Base-by-base conservation (phyloP, 2,329 filamentous ascomycete genomes). In the Monosporascus sp. region DNA sequence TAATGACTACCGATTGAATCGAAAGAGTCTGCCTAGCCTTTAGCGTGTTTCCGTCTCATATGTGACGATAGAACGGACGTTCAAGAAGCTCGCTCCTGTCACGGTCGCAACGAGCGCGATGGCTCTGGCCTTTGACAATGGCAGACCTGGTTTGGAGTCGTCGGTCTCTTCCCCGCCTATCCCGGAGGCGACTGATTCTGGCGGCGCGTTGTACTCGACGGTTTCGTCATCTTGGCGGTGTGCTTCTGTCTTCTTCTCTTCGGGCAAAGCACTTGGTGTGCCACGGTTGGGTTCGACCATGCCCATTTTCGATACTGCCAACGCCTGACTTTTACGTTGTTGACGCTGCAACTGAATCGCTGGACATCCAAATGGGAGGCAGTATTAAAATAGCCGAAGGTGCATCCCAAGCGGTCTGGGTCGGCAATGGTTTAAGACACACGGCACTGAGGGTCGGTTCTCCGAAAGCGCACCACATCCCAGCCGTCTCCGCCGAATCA, bases 1-100 rank as follows among this genome's bases (percentile, higher is more conserved):
- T 80, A 56, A 86, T 85, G 54, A 86, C 80, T 4, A 82, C 77
- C 2, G 79, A 73, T 63, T 86, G 83, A 3, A 77, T 74, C 2
- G 79, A 81, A 48, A 85, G 71, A 2, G 78, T 83, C 81, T 81
- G 27, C 1, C 31, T 19, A 8, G 11, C 47, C 48, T 14, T 66
- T 27, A 63, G 56, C n/a, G 5, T 2, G 7, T 63, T 60, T 27
- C 59, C 54, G 22, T 6, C 8, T 31, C 7, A 4, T 22, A 16
- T n/a, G 43, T 9, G 31, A 37, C 7, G 45, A 38, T 11, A 26
- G 1, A 9, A 61, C 69, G 52, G 62, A 79, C 80, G 55, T 83
- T 83, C 57, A 81, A 68, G 60, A 84, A 83, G 9, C 76, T 77
- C 9, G 81, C 81, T 4, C 80, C 80, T 0, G 79, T 77, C 6